Evolutionary conservation across 768 basidiomycete genomes (phyloP).

Genomic region (Pholiota microspora): DNA sequence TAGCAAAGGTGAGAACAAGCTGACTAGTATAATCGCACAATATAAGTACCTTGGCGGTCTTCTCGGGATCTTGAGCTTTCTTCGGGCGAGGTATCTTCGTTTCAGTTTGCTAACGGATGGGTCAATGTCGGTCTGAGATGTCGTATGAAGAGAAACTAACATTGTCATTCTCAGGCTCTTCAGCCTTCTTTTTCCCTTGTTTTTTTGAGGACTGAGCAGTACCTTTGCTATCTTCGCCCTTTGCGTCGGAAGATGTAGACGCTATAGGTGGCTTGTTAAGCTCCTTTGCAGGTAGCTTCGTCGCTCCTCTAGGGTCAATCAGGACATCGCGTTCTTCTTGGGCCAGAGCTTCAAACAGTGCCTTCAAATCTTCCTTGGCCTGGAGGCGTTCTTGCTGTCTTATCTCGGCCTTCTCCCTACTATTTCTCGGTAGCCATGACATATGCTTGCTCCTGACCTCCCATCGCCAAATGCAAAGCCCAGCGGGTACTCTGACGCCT

Average conservation of each 20-base stretch:
- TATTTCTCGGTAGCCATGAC: constrained; percentile 67
- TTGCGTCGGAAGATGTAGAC: constrained; percentile 22
- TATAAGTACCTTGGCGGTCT: constrained; percentile 48
- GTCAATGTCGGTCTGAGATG: background rate
- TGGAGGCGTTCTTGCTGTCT: constrained; percentile 62
- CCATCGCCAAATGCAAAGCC: constrained; percentile 84
- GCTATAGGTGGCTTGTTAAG: constrained; percentile 20
- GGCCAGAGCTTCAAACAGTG: constrained; percentile 55
- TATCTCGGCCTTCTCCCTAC: constrained; percentile 56
- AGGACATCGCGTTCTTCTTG: constrained; percentile 55
- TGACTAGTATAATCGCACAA: too few relatives aligned
- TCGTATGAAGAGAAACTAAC: constrained; percentile 25
- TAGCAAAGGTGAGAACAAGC: constrained; percentile 24
- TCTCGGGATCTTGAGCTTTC: constrained; percentile 56
- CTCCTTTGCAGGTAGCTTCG: constrained; percentile 34
- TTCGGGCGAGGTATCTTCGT: constrained; percentile 38
- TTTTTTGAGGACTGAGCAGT: constrained; percentile 27
- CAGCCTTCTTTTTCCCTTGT: constrained; percentile 30
- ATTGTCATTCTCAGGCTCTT: constrained; percentile 37
- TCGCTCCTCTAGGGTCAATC: constrained; percentile 44
- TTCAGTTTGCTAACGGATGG: constrained; percentile 11
- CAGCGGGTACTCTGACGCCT: constrained; percentile 55
- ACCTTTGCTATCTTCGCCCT: constrained; percentile 22
- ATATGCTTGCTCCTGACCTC: constrained; percentile 63
- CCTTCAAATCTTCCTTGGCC: constrained; percentile 58